Evolutionary conservation across 2,329 filamentous ascomycete genomes (phyloP).

Genomic region (Apiospora sp.): DNA sequence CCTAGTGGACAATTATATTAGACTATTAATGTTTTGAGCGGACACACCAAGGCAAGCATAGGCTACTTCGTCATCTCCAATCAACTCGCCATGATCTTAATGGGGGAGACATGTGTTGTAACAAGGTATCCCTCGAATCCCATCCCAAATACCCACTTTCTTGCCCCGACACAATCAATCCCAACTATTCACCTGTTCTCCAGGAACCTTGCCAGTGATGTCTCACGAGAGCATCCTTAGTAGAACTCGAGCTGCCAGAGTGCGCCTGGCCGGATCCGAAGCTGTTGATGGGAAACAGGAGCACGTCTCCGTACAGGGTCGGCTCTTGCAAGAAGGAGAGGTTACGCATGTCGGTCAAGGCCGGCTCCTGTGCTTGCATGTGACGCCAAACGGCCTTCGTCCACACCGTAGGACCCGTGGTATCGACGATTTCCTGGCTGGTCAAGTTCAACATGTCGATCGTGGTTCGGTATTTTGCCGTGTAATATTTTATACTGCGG

Average conservation of each 20-base stretch:
- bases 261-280: slow-evolving; percentile 25
- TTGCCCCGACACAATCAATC: background rate
- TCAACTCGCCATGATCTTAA: background rate
- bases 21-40: background rate
- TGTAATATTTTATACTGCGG: background rate
- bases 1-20: background rate
- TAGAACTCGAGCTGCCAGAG: slow-evolving; percentile 17
- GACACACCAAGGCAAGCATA: background rate
- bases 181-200: slow-evolving; percentile 24
- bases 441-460: slow-evolving; percentile 5
- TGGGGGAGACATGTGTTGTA: background rate
- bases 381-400: slow-evolving; percentile 23
- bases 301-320: slow-evolving; percentile 25
- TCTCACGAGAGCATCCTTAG: slow-evolving; percentile 9
- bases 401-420: slow-evolving; percentile 27
- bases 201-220: slow-evolving; percentile 28
- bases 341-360: background rate
- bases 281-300: slow-evolving; percentile 24
- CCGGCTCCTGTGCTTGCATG: slow-evolving; percentile 19
- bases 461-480: background rate
- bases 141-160: background rate
- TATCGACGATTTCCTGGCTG: slow-evolving; percentile 23
- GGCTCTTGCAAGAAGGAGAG: slow-evolving; percentile 23
- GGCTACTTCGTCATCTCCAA: too few species aligned
- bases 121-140: too few species aligned